Percentiles rank a stretch among this genome's conserved stretches.
Evolutionary conservation across 139 green algal species (phyloP).

Genomic region (Chlorella sp.): DNA sequence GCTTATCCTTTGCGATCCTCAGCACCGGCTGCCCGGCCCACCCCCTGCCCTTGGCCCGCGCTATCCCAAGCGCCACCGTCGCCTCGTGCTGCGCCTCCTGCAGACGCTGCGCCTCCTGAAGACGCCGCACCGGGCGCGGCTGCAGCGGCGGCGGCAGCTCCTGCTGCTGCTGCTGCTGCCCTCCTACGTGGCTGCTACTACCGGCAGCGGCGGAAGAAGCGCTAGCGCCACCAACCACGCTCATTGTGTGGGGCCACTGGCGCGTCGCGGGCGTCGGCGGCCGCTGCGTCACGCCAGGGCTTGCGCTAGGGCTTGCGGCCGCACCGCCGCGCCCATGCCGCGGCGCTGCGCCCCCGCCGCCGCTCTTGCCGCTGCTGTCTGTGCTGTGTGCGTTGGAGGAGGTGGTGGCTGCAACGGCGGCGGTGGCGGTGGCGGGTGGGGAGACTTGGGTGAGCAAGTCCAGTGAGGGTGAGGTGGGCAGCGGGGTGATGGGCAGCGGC

Average conservation of each 20-base stretch:
- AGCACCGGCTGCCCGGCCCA: slow-evolving; percentile 48
- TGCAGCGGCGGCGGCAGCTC: neutral
- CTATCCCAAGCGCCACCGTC: neutral
- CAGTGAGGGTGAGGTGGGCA: too few species aligned
- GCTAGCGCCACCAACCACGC: too few species aligned
- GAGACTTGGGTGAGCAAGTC: neutral
- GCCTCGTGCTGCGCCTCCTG: neutral
- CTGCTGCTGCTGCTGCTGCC: slow-evolving; percentile 3
- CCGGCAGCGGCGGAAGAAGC: too few species aligned
- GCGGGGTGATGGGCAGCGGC: neutral
- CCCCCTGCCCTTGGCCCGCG: slow-evolving; percentile 5
- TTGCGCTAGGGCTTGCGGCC: too few species aligned
- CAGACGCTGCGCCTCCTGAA: neutral
- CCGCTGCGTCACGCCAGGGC: too few species aligned
- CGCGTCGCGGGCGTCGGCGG: too few species aligned
- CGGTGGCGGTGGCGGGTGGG: neutral
- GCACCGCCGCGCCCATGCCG: too few species aligned
- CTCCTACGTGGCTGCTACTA: slow-evolving; percentile 12
- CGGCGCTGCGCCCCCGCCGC: too few species aligned
- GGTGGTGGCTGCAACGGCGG: too few species aligned
- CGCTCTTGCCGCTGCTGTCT: neutral
- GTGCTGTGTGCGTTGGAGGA: too few species aligned
- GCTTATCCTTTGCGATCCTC: slow-evolving; percentile 34
- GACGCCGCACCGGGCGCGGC: slow-evolving; percentile 6
- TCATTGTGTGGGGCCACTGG: too few species aligned